A percentile compares a stretch with the other conserved stretches of the same genome.
These are phyloP conservation scores for Sugiyamaella smithiae DNA, from an alignment of 805 yeast species.

Conservation along the genomic window DNA sequence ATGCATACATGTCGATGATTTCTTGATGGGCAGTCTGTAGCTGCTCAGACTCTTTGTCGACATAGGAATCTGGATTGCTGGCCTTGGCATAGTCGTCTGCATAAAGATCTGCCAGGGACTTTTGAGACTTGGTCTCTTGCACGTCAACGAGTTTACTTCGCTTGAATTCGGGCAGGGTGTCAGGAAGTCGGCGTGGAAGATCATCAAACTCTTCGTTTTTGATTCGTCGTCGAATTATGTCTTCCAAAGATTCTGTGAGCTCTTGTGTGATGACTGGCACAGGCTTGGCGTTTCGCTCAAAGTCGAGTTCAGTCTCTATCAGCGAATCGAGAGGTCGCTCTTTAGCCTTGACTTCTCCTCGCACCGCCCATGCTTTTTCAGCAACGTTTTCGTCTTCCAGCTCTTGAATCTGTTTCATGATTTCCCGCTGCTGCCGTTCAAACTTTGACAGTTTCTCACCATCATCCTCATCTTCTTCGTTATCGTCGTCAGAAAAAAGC, in stretches of 20 bases:
- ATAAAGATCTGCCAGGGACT: conserved; percentile 87
- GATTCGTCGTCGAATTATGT: conserved; percentile 80
- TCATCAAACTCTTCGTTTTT: conserved; percentile 77
- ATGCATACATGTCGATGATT: conserved; percentile 60
- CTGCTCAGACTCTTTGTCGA: conserved; percentile 57
- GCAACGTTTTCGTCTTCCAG: conserved; percentile 86
- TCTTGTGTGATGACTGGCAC: conserved; percentile 93
- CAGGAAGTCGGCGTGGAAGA: conserved; percentile 66
- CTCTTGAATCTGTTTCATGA: conserved; percentile 72
- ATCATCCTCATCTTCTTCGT: conserved; percentile 48
- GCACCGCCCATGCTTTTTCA: conserved; percentile 89
- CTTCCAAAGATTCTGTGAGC: conserved; percentile 82
- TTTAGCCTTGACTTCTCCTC: conserved; percentile 83
- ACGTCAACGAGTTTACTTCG: conserved; percentile 48
- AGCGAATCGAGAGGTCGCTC: conserved; percentile 84
- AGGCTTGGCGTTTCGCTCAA: conserved; percentile 91
- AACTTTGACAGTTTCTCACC: conserved; percentile 60
- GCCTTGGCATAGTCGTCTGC: conserved; percentile 67
- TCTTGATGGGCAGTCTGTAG: conserved; percentile 73
- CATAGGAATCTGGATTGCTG: conserved; percentile 40
- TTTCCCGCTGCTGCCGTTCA: conserved; percentile 75
- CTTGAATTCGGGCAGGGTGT: conserved; percentile 62
- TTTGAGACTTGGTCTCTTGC: conserved; percentile 77
- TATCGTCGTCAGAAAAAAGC: conserved; percentile 53
- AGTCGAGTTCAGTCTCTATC: conserved; percentile 71